These are phyloP conservation scores for Trichoderma polysporum DNA, from an alignment of 2,329 filamentous ascomycete species.

Conservation along the genomic window DNA sequence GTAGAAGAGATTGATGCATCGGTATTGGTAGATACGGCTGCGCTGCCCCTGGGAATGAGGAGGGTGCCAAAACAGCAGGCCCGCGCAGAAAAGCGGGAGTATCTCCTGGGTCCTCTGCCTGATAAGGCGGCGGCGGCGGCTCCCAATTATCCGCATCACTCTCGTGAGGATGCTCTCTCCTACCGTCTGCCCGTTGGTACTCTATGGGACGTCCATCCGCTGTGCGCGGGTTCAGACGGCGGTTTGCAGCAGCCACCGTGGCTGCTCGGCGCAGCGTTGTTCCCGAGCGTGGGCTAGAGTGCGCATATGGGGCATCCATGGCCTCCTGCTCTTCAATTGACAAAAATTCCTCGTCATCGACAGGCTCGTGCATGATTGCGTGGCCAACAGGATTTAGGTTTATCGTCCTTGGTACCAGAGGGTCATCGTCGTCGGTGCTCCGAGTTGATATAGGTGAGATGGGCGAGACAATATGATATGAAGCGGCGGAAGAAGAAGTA, in stretches of 20 bases:
- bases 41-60: neutral
- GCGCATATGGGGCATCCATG: constrained; percentile 70
- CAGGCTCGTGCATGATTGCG: constrained; percentile 24
- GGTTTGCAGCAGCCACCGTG: constrained; percentile 72
- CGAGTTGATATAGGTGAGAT: constrained; percentile 34
- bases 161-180: constrained; percentile 75
- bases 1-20: neutral
- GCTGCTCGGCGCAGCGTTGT: constrained; percentile 71
- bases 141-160: constrained; percentile 89
- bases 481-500: constrained; percentile 28
- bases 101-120: constrained; percentile 60
- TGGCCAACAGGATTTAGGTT: constrained; percentile 30
- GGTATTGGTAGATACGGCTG: constrained; percentile 4
- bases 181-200: constrained; percentile 68
- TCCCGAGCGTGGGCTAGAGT: constrained; percentile 68
- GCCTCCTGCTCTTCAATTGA: constrained; percentile 59
- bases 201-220: constrained; percentile 54
- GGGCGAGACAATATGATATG: constrained; percentile 25
- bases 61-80: constrained; percentile 39
- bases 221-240: constrained; percentile 62
- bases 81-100: constrained; percentile 57
- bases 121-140: constrained; percentile 79
- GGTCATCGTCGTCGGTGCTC: constrained; percentile 45
- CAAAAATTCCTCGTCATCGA: constrained; percentile 45
- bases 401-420: constrained; percentile 52